Percentiles rank a stretch among this genome's conserved stretches.
phyloP scores from a whole-genome alignment of 495 filamentous ascomycete species.

The Jackrogersella minutella region DNA sequence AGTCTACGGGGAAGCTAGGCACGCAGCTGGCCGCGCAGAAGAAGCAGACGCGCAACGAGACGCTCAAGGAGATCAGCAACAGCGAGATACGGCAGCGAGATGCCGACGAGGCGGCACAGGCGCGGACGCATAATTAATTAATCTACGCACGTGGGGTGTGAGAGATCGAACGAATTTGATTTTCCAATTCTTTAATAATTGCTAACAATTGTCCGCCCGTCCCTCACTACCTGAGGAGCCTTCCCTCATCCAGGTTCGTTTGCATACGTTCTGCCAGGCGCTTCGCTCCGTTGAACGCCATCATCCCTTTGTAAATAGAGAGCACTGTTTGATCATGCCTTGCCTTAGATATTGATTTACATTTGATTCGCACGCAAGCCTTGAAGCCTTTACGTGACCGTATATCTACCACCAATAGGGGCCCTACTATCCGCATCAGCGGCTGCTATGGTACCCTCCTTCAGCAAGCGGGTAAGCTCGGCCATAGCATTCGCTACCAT shows the following conservation, averaged over 20 bases:
- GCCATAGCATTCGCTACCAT: slow-evolving; percentile 91
- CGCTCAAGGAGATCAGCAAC: slow-evolving; percentile 63
- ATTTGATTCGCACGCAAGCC: neutral
- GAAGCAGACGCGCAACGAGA: slow-evolving; percentile 68
- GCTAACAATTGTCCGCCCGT: neutral
- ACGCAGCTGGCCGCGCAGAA: slow-evolving; percentile 71
- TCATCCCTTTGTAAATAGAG: slow-evolving; percentile 15
- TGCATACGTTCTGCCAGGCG: slow-evolving; percentile 7
- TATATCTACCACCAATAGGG: slow-evolving; percentile 86
- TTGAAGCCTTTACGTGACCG: slow-evolving; percentile 69
- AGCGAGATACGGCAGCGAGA: slow-evolving; percentile 65
- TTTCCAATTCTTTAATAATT: neutral
- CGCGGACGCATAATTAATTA: slow-evolving; percentile 62
- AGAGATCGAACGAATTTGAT: neutral
- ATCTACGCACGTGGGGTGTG: neutral
- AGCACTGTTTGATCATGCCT: neutral
- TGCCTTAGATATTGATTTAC: slow-evolving; percentile 10
- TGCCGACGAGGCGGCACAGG: slow-evolving; percentile 60
- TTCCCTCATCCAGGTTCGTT: neutral
- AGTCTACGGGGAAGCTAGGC: slow-evolving; percentile 65
- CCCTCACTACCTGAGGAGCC: neutral
- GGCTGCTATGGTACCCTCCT: slow-evolving; percentile 91
- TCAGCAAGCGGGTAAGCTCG: slow-evolving; percentile 85
- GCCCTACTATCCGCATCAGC: slow-evolving; percentile 83
- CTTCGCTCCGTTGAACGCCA: slow-evolving; percentile 15